These are phyloP conservation scores for Globisporangium middletonii DNA, from an alignment of 352 stramenopile species.

Conservation along the genomic window DNA sequence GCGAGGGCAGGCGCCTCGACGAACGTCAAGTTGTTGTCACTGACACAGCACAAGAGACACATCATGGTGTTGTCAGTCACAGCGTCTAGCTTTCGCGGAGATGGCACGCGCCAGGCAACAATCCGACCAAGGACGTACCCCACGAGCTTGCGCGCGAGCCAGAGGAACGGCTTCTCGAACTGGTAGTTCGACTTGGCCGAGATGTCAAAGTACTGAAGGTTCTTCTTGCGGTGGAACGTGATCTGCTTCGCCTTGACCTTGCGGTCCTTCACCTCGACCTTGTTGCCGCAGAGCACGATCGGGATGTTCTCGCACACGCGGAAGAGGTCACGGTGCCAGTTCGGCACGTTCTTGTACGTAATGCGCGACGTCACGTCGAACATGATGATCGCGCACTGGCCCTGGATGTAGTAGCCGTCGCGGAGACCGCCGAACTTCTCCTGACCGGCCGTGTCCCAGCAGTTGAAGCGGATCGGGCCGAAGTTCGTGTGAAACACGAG, in stretches of 20 bases:
- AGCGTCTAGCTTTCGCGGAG: conserved; percentile 1
- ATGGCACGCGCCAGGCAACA: neutral
- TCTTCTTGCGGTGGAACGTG: conserved; percentile 99
- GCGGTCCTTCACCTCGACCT: conserved; percentile 99
- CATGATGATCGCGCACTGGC: conserved; percentile 99
- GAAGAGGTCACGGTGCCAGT: conserved; percentile 99
- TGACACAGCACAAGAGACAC: conserved; percentile 20
- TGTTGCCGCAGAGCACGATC: conserved; percentile 99
- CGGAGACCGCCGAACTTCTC: conserved; percentile 97
- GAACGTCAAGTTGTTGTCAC: conserved; percentile 98
- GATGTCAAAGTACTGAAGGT: conserved; percentile 99
- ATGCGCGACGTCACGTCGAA: conserved; percentile 99
- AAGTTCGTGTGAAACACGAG: conserved; percentile 99
- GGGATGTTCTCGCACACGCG: conserved; percentile 99
- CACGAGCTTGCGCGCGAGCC: conserved; percentile 98
- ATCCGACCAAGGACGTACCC: conserved; percentile 48
- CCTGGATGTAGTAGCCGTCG: conserved; percentile 98
- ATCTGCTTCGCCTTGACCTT: conserved; percentile 99
- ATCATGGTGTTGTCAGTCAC: conserved; percentile 5
- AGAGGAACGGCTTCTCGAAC: conserved; percentile 99
- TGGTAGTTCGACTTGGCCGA: conserved; percentile 99
- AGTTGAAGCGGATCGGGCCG: conserved; percentile 99
- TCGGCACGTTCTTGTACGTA: conserved; percentile 99
- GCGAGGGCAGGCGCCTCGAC: conserved; percentile 96
- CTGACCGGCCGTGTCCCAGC: conserved; percentile 99